Evolutionary conservation across 495 filamentous ascomycete species (phyloP), one percentile per base, ranked within the genome.

Genomic region (Zalerion maritima): DNA sequence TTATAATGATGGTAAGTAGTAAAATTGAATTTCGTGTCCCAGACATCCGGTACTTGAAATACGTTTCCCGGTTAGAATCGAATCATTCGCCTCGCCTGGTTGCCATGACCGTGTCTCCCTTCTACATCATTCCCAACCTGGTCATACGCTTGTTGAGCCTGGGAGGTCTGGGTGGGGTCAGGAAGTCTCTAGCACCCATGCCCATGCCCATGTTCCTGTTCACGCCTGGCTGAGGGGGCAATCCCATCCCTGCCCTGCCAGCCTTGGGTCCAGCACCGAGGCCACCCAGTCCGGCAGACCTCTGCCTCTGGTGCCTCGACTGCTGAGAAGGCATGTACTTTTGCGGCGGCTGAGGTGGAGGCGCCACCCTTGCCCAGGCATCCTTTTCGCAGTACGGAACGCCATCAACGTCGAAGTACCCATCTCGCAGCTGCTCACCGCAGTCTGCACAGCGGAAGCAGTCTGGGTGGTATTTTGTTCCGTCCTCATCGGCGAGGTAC

Each of bases 391-490:
- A 97, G 45, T 77, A 92, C 1, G 66, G 50, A 31, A 42, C 50
- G 23, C 61, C 60, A 18, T 54, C 48, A 21, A 69, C 60, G 37
- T 68, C 64, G 30, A 69, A 69, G 30, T 71, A 70, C n/a, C 80
- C 78, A 19, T 78, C 69, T 29, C 67, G 60, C 9, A 85, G 57
- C 11, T 61, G 55, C 25, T 50, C 43, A 36, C 60, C 60, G 47
- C 73, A 73, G 43, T 71, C 70, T 15, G 64, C 64, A 50, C 89
- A 96, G 31, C 70, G 76, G 49, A 97, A 78, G 47, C 89, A 97
- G 10, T 66, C 54, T 0, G 81, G 73, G 52, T 97, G 89, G 53
- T 87, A 91, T 46, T 92, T 92, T 31, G 68, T 69, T 24, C 67
- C 53, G 24, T 66, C 55, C 23, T 78, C 74, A 8, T 85, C 92